These are phyloP conservation scores for Solanum rostratum DNA, from an alignment of 257 asterid genomes.

Conservation along the genomic window DNA sequence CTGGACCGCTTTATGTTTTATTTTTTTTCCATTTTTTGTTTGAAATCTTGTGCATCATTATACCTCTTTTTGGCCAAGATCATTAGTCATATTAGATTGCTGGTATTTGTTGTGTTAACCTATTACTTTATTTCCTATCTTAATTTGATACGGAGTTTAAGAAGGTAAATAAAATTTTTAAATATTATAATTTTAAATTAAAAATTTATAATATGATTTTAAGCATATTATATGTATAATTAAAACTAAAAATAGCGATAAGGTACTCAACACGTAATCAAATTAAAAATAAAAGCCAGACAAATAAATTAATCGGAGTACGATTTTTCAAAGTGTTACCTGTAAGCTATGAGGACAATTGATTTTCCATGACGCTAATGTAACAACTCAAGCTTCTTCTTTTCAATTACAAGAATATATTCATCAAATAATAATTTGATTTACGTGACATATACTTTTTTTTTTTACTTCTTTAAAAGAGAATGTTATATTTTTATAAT, in stretches of 20 bases:
- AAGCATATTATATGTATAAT: too few relatives aligned
- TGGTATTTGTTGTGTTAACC: not conserved
- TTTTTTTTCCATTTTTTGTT: not conserved
- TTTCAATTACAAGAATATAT: not conserved
- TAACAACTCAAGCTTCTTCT: not conserved
- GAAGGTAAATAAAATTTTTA: accelerated
- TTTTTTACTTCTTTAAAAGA: too few relatives aligned
- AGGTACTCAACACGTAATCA: too few relatives aligned
- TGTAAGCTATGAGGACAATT: not conserved
- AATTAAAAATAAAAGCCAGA: too few relatives aligned
- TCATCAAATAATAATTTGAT: not conserved
- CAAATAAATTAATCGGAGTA: too few relatives aligned
- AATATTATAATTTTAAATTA: not conserved
- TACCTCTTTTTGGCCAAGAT: not conserved
- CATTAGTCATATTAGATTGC: not conserved
- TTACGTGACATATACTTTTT: too few relatives aligned
- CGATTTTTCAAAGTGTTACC: not conserved
- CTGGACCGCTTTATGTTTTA: not conserved
- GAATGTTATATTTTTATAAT: too few relatives aligned
- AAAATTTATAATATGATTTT: not conserved
- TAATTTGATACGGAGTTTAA: not conserved
- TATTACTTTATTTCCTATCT: not conserved
- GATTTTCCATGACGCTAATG: not conserved
- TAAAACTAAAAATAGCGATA: too few relatives aligned
- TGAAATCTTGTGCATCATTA: not conserved